phyloP scores from a whole-genome alignment of 1,284 basidiomycete species.

The Rhodotorula sp. region DNA sequence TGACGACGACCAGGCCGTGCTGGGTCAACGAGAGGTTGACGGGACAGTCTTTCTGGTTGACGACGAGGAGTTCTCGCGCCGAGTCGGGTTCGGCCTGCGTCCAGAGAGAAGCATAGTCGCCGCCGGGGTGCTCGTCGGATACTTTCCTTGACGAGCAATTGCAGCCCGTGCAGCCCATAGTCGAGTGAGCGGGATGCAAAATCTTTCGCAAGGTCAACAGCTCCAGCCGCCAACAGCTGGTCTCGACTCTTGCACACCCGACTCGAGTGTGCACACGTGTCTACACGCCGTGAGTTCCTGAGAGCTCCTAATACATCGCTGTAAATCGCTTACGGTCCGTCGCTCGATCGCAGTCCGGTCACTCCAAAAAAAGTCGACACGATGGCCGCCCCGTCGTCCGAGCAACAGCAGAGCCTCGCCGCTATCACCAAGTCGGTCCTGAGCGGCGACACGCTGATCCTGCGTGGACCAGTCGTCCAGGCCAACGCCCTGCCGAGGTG shows the following conservation, averaged over 20 bases:
- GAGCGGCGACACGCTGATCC: constrained; percentile 27
- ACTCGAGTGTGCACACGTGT: too few relatives aligned
- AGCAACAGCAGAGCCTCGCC: constrained; percentile 5
- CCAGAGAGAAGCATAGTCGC: not conserved
- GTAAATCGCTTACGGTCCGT: not conserved
- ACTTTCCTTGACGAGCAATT: not conserved
- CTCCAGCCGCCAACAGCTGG: too few relatives aligned
- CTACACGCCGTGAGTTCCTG: too few relatives aligned
- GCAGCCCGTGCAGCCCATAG: not conserved
- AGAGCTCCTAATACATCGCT: too few relatives aligned
- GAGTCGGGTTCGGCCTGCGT: not conserved
- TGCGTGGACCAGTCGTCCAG: constrained; percentile 30
- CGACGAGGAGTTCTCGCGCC: constrained; percentile 2
- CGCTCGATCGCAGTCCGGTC: not conserved
- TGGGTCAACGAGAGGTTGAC: constrained; percentile 14
- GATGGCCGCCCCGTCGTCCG: not conserved
- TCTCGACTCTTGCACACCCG: too few relatives aligned
- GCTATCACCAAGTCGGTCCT: constrained; percentile 12
- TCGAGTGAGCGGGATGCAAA: not conserved
- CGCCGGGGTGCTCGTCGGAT: not conserved
- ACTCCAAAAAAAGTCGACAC: not conserved
- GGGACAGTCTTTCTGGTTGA: not conserved
- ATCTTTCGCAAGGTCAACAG: not conserved
- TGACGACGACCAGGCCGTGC: constrained; percentile 9
- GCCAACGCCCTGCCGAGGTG: constrained; percentile 23